Evolutionary conservation across 1,139 yeast species (phyloP), one percentile per base, ranked within the genome.

Genomic region (Taphrina flavorubra): DNA sequence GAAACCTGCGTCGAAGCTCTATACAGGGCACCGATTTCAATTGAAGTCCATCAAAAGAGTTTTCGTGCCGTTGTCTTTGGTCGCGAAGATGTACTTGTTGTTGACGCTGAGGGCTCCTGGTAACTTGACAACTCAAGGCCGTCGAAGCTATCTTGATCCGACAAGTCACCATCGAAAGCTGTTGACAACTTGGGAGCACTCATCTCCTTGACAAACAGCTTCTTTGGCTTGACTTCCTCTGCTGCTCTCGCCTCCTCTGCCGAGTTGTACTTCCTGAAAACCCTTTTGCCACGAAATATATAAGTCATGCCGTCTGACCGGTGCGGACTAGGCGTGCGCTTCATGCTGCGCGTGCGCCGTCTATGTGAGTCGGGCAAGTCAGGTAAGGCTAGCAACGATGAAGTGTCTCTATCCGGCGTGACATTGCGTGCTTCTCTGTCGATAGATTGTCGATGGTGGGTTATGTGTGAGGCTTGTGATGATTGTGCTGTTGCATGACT

Each of bases 261-360:
- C n/a, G 62, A 58, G 11, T n/a, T 31, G 40, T 25, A 58, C 47
- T 60, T 60, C 6, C 65, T 18, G 51, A 65, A 57, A 18, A 65
- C 56, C 14, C 51, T 36, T 36, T 57, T 56, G 34, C 68, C 68
- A 13, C 68, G 68, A 25, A 56, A 46, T 13, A 65, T 39, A 34
- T 65, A 65, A 37, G 55, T 47, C 58, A 65, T 57, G 46, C 68
- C 68, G 57, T 65, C 68, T n/a, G 49, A 20, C 1, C 63, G 51
- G 8, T 39, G 57, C 44, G 55, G 46, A 25, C 58, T 39, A n/a
- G 55, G 53, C 36, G 57, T 42, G 57, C 47, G 31, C 39, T 10
- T 36, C 40, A 37, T 64, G 31, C 36, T 51, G 13, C 36, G 51
- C 39, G 36, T 20, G 20, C 51, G 58, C 25, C 53, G 20, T 25